Percentiles rank a stretch among this genome's conserved stretches.
These are phyloP conservation scores for Collybia sordida DNA, from an alignment of 768 basidiomycete species.

Conservation along the genomic window DNA sequence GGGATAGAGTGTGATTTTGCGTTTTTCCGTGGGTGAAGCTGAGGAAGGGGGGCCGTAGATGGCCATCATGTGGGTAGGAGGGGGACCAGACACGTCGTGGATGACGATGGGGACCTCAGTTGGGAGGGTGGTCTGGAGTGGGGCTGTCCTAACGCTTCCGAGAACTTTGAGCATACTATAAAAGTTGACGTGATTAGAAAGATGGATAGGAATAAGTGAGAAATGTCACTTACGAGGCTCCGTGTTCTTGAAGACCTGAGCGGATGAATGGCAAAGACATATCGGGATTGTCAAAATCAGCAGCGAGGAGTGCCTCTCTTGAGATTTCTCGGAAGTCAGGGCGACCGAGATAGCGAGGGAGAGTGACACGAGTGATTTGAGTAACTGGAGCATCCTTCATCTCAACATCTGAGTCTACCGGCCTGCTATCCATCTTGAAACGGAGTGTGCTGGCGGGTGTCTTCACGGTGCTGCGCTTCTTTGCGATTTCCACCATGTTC, in stretches of 20 bases:
- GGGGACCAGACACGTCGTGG: constrained; percentile 26
- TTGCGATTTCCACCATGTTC: constrained; percentile 37
- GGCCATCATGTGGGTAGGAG: constrained; percentile 57
- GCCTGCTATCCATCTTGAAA: constrained; percentile 21
- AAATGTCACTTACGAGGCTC: constrained; percentile 34
- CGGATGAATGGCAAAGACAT: constrained; percentile 55
- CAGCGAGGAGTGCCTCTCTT: constrained; percentile 43
- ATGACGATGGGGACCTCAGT: constrained; percentile 42
- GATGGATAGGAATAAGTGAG: neutral
- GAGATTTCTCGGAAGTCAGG: constrained; percentile 50
- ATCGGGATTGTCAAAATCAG: constrained; percentile 48
- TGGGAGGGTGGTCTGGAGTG: constrained; percentile 35
- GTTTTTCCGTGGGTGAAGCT: constrained; percentile 15
- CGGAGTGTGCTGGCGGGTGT: constrained; percentile 21
- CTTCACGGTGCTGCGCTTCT: constrained; percentile 26
- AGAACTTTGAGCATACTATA: constrained; percentile 40
- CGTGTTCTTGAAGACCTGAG: constrained; percentile 44
- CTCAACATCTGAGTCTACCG: constrained; percentile 26
- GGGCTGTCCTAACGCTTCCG: constrained; percentile 31
- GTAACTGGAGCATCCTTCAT: constrained; percentile 27
- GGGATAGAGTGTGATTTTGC: constrained; percentile 53
- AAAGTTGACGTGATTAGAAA: constrained; percentile 2
- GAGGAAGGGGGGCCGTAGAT: constrained; percentile 28
- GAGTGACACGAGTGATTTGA: constrained; percentile 28
- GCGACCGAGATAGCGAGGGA: constrained; percentile 54